Conservation (phyloP, 768 basidiomycete species). For the Xerocomus spinulosus region DNA sequence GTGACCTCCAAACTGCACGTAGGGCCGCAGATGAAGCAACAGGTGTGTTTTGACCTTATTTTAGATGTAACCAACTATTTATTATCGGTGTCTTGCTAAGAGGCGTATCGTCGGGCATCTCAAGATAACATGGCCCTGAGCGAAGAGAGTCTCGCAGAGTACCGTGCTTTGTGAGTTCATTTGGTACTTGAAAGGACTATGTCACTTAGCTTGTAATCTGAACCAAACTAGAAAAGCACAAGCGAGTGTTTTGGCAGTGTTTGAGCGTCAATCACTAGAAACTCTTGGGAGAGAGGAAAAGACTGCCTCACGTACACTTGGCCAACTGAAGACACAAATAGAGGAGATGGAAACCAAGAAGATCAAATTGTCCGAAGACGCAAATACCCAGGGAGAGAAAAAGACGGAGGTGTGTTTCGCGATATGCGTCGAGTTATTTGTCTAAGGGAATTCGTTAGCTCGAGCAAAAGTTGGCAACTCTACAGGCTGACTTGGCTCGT, state of each 20-base stretch:
- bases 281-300: conserved; percentile 80
- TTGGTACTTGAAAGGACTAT: background rate
- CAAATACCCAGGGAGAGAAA: conserved; percentile 41
- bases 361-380: conserved; percentile 53
- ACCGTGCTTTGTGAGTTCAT: conserved; percentile 35
- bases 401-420: conserved; percentile 49
- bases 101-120: conserved; percentile 69
- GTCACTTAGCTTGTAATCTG: conserved; percentile 5
- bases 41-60: conserved; percentile 43
- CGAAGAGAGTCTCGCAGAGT: conserved; percentile 83
- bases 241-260: conserved; percentile 74
- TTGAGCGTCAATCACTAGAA: conserved; percentile 84
- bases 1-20: conserved; percentile 63
- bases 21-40: conserved; percentile 73
- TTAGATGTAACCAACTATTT: background rate
- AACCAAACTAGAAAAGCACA: conserved; percentile 58
- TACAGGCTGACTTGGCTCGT: conserved; percentile 58
- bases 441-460: conserved; percentile 33
- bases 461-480: conserved; percentile 51
- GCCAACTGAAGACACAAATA: conserved; percentile 64
- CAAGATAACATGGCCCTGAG: conserved; percentile 73
- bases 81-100: conserved; percentile 36
- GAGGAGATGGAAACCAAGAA: conserved; percentile 59
- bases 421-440: background rate
- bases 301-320: conserved; percentile 56